phyloP scores from a whole-genome alignment of 371 early-diverging fungal species.

The Batrachochytrium dendrobatidis region DNA sequence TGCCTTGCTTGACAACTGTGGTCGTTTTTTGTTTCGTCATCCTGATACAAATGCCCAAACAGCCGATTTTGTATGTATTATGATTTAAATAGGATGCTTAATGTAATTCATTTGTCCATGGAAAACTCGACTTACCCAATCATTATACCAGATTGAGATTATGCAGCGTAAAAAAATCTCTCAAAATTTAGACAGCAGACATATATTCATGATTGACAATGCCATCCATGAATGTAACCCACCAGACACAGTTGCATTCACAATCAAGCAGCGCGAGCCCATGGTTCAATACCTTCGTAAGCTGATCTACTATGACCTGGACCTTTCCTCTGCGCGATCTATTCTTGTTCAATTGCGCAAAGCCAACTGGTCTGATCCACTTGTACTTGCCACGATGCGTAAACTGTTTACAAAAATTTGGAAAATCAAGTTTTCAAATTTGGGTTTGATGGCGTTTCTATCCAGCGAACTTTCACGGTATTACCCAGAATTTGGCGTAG shows the following conservation, averaged over 20 bases:
- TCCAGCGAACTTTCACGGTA: slow-evolving; percentile 67
- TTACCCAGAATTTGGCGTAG: slow-evolving; percentile 80
- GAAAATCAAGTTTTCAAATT: slow-evolving; percentile 84
- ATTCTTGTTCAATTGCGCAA: slow-evolving; percentile 72
- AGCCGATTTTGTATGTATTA: slow-evolving; percentile 46
- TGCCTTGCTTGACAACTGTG: slow-evolving; percentile 80
- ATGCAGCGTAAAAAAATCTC: slow-evolving; percentile 80
- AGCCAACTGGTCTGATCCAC: slow-evolving; percentile 73
- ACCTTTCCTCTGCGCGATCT: slow-evolving; percentile 35
- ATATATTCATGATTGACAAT: slow-evolving; percentile 83
- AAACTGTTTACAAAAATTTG: slow-evolving; percentile 76
- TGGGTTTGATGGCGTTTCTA: slow-evolving; percentile 74
- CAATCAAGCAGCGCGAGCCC: slow-evolving; percentile 58
- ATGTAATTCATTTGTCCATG: neutral
- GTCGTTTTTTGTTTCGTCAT: slow-evolving; percentile 73
- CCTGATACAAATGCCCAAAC: slow-evolving; percentile 63
- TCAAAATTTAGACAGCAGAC: slow-evolving; percentile 75
- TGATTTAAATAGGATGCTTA: neutral
- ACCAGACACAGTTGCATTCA: slow-evolving; percentile 53
- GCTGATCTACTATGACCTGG: slow-evolving; percentile 71
- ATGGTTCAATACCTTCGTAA: slow-evolving; percentile 82
- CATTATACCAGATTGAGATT: slow-evolving; percentile 58
- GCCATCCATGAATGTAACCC: slow-evolving; percentile 87
- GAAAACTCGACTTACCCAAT: neutral
- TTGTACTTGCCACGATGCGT: slow-evolving; percentile 32